Conservation (phyloP, 2,329 filamentous ascomycete genomes). For the Aspergillus transmontanensis region DNA sequence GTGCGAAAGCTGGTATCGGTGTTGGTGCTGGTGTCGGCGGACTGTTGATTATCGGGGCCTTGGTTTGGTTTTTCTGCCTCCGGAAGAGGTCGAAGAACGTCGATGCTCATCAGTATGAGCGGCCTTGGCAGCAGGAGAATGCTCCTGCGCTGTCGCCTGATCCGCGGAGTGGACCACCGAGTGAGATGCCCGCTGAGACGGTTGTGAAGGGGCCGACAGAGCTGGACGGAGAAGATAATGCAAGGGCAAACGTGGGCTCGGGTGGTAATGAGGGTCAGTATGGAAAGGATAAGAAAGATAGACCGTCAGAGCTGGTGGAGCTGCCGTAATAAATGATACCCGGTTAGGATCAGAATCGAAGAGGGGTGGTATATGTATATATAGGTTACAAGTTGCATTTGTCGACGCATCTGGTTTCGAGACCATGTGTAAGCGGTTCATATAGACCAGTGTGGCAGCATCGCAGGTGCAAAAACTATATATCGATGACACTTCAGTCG, state of each 20-base stretch:
- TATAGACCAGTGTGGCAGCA: too few relatives aligned
- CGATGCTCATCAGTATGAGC: background rate
- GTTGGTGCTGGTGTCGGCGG: background rate
- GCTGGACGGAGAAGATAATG: background rate
- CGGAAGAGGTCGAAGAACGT: background rate
- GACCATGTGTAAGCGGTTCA: background rate
- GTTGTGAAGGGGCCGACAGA: background rate
- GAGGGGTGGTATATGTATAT: background rate
- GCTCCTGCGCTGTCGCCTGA: background rate
- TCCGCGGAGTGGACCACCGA: background rate
- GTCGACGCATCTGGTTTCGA: background rate
- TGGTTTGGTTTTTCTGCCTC: background rate
- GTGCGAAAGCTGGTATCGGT: background rate
- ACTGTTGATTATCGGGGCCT: background rate
- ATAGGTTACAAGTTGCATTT: background rate
- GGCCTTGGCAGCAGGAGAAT: background rate
- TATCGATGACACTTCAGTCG: background rate
- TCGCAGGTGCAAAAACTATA: background rate
- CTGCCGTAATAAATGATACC: background rate
- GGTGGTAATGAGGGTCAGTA: background rate
- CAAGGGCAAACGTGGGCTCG: background rate
- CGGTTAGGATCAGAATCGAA: background rate
- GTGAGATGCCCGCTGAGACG: background rate
- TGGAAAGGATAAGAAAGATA: background rate
- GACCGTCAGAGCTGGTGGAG: background rate